Base-by-base conservation (phyloP, 495 filamentous ascomycete genomes). In the Amorphotheca resinae region DNA sequence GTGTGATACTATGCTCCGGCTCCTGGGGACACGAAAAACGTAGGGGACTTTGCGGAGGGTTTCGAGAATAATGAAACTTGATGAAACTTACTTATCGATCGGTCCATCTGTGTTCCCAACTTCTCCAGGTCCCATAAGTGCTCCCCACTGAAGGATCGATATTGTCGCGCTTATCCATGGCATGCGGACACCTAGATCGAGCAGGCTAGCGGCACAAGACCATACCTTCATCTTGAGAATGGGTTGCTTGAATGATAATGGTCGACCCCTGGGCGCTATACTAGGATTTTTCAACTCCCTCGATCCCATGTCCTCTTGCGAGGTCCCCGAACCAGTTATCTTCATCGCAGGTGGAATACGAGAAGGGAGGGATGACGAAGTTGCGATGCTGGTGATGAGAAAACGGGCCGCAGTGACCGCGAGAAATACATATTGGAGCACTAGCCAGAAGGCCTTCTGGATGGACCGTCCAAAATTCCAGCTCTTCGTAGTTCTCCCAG, bases 1-100 rank as follows among this genome's bases (percentile, higher is more conserved):
- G 72, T 48, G 52, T 59, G 51, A 56, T 46, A 36, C 51, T 20
- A 22, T 14, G 23, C 14, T 15, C 33, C 35, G 34, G 42, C 44
- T 48, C 38, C 48, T 53, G 42, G 51, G 51, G 48, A 45, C 46
- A 54, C 52, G 30, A 42, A 42, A 40, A 54, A 48, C 51, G 41
- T 28, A 15, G 33, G 34, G 48, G 33, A 42, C 11, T 28, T n/a
- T n/a, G n/a, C n/a, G n/a, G n/a, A n/a, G 46, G 47, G 47, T 46
- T 46, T 61, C 46, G 5, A 50, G 39, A 16, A 12, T 21, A 20
- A 37, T 9, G 15, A 38, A 52, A 59, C 33, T 30, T 42, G 51
- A 51, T 31, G 37, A 11, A 5, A 53, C 87, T 80, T 76, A 95
- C 87, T 84, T 88, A 73, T 95, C 86, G 61, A 94, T 66, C 51